phyloP scores from a whole-genome alignment of 768 basidiomycete species.

The Suillus placidus region DNA sequence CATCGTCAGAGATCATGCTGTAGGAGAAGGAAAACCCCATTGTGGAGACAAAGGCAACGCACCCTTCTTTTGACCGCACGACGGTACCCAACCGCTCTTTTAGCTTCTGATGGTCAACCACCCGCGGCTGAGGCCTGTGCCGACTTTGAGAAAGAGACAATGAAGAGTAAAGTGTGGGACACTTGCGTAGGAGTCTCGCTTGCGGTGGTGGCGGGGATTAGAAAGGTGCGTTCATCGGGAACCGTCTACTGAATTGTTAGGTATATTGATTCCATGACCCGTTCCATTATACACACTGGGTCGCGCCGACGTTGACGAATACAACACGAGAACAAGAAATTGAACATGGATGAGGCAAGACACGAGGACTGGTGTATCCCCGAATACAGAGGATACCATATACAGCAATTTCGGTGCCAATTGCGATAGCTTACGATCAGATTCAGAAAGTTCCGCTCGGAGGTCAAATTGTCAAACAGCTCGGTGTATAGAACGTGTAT shows the following conservation, averaged over 20 bases:
- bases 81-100: constrained; percentile 56
- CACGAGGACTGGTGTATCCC: constrained; percentile 4
- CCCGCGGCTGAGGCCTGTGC: constrained; percentile 30
- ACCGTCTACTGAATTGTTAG: constrained; percentile 9
- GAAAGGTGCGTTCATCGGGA: constrained; percentile 28
- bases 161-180: neutral
- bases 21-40: neutral
- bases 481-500: neutral
- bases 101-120: constrained; percentile 52
- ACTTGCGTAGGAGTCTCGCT: constrained; percentile 30
- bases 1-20: constrained; percentile 5
- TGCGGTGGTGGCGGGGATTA: constrained; percentile 28
- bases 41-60: constrained; percentile 22
- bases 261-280: too few species aligned
- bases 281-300: constrained; percentile 18
- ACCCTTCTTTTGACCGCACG: constrained; percentile 66
- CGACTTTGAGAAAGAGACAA: constrained; percentile 6
- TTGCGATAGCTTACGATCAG: neutral
- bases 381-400: constrained; percentile 11
- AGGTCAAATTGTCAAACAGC: neutral
- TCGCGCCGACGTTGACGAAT: constrained; percentile 25
- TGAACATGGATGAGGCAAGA: constrained; percentile 25
- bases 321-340: constrained; percentile 33
- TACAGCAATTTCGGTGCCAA: constrained; percentile 13
- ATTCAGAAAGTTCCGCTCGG: neutral